A percentile compares a stretch with the other conserved stretches of the same genome.
These are phyloP conservation scores for Limnanthes douglasii DNA, from an alignment of 345 rosid species.

Conservation along the genomic window DNA sequence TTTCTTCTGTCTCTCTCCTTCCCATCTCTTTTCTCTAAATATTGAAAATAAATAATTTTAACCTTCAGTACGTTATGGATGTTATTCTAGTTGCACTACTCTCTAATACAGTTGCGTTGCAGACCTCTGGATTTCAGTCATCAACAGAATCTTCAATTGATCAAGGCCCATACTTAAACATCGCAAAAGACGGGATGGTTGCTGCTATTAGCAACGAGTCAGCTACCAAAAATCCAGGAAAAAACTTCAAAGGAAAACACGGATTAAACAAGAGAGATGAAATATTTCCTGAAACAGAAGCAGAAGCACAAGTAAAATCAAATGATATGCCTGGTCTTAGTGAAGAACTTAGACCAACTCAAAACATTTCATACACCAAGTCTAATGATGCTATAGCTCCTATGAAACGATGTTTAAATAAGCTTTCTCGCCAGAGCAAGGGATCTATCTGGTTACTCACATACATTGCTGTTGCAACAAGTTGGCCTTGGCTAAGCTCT, in stretches of 20 bases:
- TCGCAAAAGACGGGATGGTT: conserved; percentile 52
- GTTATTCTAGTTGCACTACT: too few relatives aligned
- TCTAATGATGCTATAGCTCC: conserved; percentile 8
- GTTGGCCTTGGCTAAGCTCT: conserved; percentile 54
- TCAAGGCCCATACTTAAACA: conserved; percentile 51
- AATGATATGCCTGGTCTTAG: neutral
- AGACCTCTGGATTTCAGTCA: conserved; percentile 7
- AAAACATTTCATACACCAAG: conserved; percentile 11
- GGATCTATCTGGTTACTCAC: conserved; percentile 40
- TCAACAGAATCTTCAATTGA: conserved; percentile 35
- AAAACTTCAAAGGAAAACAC: neutral
- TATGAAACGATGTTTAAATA: conserved; percentile 22
- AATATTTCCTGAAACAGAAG: conserved; percentile 7
- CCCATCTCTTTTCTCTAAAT: too few relatives aligned
- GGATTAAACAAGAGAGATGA: too few relatives aligned
- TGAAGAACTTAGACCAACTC: conserved; percentile 7
- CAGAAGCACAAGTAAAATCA: conserved; percentile 9
- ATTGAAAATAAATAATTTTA: too few relatives aligned
- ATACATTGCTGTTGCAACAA: conserved; percentile 36
- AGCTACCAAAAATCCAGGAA: conserved; percentile 5
- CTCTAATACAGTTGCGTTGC: too few relatives aligned
- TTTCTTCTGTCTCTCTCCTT: too few relatives aligned
- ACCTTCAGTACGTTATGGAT: too few relatives aligned
- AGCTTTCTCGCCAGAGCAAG: conserved; percentile 19
- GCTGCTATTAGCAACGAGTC: conserved; percentile 38